Conservation (phyloP, 1,284 basidiomycete genomes). For the Hortiboletus rubellus region DNA sequence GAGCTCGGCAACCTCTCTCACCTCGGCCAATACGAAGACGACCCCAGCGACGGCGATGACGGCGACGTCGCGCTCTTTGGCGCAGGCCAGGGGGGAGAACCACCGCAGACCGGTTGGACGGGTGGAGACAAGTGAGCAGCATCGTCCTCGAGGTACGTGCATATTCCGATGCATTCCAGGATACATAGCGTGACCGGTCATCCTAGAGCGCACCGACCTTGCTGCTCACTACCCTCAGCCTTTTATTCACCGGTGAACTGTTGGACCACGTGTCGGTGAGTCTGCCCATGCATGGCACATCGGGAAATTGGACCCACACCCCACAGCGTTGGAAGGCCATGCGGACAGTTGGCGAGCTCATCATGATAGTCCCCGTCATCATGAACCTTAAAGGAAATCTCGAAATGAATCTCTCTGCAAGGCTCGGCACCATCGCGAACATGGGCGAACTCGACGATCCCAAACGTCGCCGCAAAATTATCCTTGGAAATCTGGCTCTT, state of each 20-base stretch:
- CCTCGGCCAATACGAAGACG: constrained; percentile 10
- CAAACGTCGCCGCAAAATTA: constrained; percentile 61
- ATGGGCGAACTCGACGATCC: constrained; percentile 87
- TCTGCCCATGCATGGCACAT: constrained; percentile 16
- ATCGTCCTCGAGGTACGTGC: constrained; percentile 65
- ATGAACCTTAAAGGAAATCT: constrained; percentile 97
- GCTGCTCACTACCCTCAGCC: constrained; percentile 66
- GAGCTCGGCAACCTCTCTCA: constrained; percentile 37
- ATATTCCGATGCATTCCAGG: neutral
- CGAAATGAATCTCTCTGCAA: constrained; percentile 88
- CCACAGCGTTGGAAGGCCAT: constrained; percentile 87
- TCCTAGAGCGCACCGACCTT: constrained; percentile 72
- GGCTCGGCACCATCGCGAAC: constrained; percentile 77
- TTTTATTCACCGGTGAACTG: constrained; percentile 87
- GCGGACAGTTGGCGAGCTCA: constrained; percentile 88
- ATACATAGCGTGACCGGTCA: constrained; percentile 5
- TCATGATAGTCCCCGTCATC: constrained; percentile 94
- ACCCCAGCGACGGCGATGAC: constrained; percentile 25
- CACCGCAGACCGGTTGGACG: constrained; percentile 23
- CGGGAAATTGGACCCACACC: constrained; percentile 6
- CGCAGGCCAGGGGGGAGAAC: constrained; percentile 20
- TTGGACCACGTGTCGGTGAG: constrained; percentile 82
- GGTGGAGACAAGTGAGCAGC: constrained; percentile 54
- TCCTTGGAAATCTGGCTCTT: constrained; percentile 83
- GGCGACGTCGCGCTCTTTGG: constrained; percentile 39